phyloP scores from a whole-genome alignment of 2,329 filamentous ascomycete species.

The Aspergillus sp. region DNA sequence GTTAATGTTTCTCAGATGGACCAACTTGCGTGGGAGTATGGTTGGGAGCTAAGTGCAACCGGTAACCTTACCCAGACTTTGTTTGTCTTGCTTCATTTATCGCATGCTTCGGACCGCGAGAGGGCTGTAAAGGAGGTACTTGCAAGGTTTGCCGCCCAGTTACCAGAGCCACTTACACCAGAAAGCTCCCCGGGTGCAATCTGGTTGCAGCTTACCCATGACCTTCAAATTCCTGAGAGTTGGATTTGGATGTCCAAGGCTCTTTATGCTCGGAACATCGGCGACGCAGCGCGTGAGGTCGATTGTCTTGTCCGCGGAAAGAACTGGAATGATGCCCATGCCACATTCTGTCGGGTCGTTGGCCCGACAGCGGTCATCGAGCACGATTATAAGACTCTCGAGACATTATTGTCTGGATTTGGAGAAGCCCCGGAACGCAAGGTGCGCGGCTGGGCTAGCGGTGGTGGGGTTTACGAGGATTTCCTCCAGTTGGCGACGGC shows the following conservation, averaged over 20 bases:
- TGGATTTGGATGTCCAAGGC: constrained; percentile 92
- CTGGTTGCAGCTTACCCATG: constrained; percentile 61
- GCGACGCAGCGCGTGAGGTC: constrained; percentile 70
- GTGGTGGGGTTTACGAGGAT: constrained; percentile 76
- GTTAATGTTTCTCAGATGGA: constrained; percentile 63
- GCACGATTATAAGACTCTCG: constrained; percentile 71
- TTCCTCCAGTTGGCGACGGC: constrained; percentile 54
- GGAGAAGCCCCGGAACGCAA: constrained; percentile 56
- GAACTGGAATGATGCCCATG: constrained; percentile 77
- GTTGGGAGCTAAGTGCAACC: constrained; percentile 50
- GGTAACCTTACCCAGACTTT: constrained; percentile 69
- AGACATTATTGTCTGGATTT: constrained; percentile 71
- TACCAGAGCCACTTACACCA: constrained; percentile 59
- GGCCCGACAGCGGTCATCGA: constrained; percentile 81
- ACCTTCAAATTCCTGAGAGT: constrained; percentile 67
- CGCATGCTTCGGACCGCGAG: constrained; percentile 60
- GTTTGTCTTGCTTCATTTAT: constrained; percentile 78
- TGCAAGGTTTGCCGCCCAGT: constrained; percentile 66
- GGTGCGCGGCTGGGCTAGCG: constrained; percentile 73
- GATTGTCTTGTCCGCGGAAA: constrained; percentile 76
- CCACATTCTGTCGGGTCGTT: constrained; percentile 75
- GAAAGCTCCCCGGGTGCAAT: constrained; percentile 40
- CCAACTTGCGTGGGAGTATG: constrained; percentile 64
- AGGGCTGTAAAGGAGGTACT: constrained; percentile 72
- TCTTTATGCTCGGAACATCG: constrained; percentile 72